phyloP scores from a whole-genome alignment of 2,329 filamentous ascomycete species.

The Cylindrodendrum hubeiense region DNA sequence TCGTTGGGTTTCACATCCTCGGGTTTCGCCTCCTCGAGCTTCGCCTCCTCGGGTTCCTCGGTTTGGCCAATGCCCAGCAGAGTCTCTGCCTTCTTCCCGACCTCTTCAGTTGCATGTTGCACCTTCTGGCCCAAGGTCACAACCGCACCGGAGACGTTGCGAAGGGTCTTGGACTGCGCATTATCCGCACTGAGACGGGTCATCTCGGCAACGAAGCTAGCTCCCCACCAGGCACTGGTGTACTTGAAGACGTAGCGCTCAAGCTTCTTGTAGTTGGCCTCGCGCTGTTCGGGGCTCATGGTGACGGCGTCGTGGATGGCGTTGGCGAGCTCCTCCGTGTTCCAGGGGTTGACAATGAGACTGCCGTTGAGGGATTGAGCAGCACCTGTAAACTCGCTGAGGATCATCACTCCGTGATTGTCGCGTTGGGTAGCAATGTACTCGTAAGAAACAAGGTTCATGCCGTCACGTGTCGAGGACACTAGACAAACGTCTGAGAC shows the following conservation, averaged over 20 bases:
- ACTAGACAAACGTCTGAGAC: conserved; percentile 94
- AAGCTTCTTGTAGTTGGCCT: conserved; percentile 89
- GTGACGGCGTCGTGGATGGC: conserved; percentile 97
- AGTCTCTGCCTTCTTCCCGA: conserved; percentile 36
- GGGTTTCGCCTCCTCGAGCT: conserved; percentile 29
- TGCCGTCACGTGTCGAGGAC: conserved; percentile 95
- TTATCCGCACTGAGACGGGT: conserved; percentile 61
- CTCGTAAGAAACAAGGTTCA: conserved; percentile 98
- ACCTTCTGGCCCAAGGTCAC: conserved; percentile 48
- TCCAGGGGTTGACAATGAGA: conserved; percentile 98
- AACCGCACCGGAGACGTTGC: conserved; percentile 56
- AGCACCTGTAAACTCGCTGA: conserved; percentile 96
- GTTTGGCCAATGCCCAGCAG: conserved; percentile 30
- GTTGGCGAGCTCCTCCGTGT: conserved; percentile 93
- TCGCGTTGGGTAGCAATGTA: conserved; percentile 96
- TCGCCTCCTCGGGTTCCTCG: conserved; percentile 25
- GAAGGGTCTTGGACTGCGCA: conserved; percentile 54
- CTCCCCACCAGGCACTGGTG: conserved; percentile 96
- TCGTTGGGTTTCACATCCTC: conserved; percentile 27
- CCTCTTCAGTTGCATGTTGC: conserved; percentile 36
- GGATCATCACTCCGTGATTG: conserved; percentile 91
- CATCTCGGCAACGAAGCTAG: conserved; percentile 91
- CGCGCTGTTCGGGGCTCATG: conserved; percentile 90
- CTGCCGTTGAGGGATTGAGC: conserved; percentile 95
- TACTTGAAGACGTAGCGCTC: conserved; percentile 98